These are phyloP conservation scores for Skeletonema menzelii DNA, from an alignment of 108 stramenopile genomes.

Conservation along the genomic window DNA sequence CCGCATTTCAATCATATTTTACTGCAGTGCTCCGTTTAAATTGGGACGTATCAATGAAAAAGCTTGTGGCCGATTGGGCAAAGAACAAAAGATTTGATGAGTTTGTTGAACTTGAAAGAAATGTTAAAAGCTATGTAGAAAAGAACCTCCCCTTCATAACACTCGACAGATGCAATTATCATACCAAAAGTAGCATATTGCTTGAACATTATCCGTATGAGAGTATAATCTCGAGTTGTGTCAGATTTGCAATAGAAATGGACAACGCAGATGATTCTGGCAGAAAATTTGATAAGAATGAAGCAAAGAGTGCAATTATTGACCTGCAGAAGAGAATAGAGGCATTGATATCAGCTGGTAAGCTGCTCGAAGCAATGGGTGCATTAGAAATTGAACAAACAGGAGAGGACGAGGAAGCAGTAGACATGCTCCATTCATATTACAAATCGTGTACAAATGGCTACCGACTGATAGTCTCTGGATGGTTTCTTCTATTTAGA, in stretches of 20 bases:
- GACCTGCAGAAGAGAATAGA: background rate
- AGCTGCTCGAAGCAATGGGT: slow-evolving; percentile 24
- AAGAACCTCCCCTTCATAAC: slow-evolving; percentile 15
- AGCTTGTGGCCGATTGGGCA: slow-evolving; percentile 6
- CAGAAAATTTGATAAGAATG: background rate
- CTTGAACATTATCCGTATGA: slow-evolving; percentile 7
- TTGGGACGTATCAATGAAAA: slow-evolving; percentile 8
- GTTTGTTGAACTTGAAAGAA: slow-evolving; percentile 13
- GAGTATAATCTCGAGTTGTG: background rate
- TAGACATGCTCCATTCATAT: background rate
- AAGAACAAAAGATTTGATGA: slow-evolving; percentile 8
- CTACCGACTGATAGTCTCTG: slow-evolving; percentile 16
- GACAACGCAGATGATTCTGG: background rate
- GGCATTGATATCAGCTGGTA: background rate
- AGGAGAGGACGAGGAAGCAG: background rate
- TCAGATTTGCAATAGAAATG: slow-evolving; percentile 2
- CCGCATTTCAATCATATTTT: too few relatives aligned
- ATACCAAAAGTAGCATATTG: slow-evolving; percentile 1
- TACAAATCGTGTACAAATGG: slow-evolving; percentile 29
- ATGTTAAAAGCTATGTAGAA: slow-evolving; percentile 11
- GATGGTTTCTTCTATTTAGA: slow-evolving; percentile 29
- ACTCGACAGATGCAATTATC: background rate
- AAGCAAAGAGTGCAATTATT: background rate
- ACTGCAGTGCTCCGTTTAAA: background rate
- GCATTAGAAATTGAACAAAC: slow-evolving; percentile 3